Evolutionary conservation across 441 rosid species (phyloP).

Genomic region (Brassica balearica): DNA sequence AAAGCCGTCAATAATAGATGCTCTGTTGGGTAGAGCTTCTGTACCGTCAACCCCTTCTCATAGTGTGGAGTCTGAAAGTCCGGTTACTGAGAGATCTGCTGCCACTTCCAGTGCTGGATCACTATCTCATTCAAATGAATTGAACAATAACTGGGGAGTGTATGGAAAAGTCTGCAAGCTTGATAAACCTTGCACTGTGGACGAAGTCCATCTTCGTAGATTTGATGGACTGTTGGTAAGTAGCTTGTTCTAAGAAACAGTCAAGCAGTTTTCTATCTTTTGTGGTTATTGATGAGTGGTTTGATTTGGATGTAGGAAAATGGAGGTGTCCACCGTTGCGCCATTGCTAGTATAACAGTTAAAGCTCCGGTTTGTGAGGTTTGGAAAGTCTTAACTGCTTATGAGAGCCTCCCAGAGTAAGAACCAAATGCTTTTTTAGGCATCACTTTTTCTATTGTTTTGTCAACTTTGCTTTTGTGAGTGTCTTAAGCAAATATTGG

Average conservation of each 20-base stretch:
- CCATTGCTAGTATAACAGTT: conserved; percentile 91
- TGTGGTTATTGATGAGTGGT: conserved; percentile 39
- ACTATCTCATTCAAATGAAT: conserved; percentile 55
- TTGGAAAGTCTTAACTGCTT: conserved; percentile 92
- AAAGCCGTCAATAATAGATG: conserved; percentile 48
- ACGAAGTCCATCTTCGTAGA: conserved; percentile 97
- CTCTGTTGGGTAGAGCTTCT: conserved; percentile 44
- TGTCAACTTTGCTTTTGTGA: conserved; percentile 14
- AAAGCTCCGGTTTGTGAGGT: conserved; percentile 94
- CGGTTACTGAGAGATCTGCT: conserved; percentile 39
- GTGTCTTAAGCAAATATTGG: conserved; percentile 3
- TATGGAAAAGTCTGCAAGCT: conserved; percentile 85
- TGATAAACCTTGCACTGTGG: conserved; percentile 80
- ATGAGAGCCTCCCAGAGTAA: conserved; percentile 97
- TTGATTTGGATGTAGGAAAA: conserved; percentile 76
- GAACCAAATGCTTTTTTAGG: conserved; percentile 28
- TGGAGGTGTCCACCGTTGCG: conserved; percentile 97
- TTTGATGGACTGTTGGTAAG: conserved; percentile 92
- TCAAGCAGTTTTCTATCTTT: conserved; percentile 31
- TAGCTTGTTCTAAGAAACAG: conserved; percentile 43
- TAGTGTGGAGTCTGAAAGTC: conserved; percentile 45
- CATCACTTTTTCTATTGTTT: conserved; percentile 5
- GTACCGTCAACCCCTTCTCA: conserved; percentile 44
- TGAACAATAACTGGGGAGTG: conserved; percentile 75
- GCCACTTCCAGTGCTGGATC: conserved; percentile 51